phyloP scores from a whole-genome alignment of 306 rosid genomes.

The Rosa multiflora region DNA sequence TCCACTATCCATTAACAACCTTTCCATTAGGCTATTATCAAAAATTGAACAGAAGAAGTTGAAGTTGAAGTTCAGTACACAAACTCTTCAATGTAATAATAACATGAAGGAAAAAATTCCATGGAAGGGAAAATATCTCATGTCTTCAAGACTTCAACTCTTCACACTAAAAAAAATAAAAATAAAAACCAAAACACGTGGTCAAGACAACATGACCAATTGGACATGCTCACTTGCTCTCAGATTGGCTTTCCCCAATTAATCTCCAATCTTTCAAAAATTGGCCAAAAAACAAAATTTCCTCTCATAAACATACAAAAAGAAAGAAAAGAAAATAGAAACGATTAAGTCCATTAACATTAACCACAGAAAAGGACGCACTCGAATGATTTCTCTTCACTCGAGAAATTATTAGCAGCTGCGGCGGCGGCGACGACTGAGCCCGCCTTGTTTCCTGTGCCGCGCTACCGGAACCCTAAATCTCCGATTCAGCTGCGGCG shows the following conservation, averaged over 20 bases:
- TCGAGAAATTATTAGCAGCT: background rate
- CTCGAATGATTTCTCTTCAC: constrained; percentile 5
- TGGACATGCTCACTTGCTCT: background rate
- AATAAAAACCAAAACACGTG: too few relatives aligned
- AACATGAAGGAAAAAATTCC: background rate
- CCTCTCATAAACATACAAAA: background rate
- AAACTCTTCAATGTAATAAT: background rate
- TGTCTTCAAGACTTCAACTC: background rate
- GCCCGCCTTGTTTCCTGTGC: background rate
- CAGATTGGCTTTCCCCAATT: background rate
- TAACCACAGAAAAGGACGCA: background rate
- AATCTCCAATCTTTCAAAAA: background rate
- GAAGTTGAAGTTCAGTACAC: background rate
- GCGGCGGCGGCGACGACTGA: constrained; percentile 3
- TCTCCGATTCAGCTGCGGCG: background rate
- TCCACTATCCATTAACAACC: too few relatives aligned
- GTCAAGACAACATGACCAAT: background rate
- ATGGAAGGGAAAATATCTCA: background rate
- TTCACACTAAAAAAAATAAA: too few relatives aligned
- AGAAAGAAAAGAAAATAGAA: background rate
- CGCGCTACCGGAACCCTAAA: background rate
- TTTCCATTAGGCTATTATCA: background rate
- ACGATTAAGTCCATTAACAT: too few relatives aligned
- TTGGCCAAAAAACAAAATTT: background rate
- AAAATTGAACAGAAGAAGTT: background rate